A percentile compares a stretch with the other conserved stretches of the same genome.
phyloP scores from a whole-genome alignment of 768 basidiomycete species.

The Suillus lakei region DNA sequence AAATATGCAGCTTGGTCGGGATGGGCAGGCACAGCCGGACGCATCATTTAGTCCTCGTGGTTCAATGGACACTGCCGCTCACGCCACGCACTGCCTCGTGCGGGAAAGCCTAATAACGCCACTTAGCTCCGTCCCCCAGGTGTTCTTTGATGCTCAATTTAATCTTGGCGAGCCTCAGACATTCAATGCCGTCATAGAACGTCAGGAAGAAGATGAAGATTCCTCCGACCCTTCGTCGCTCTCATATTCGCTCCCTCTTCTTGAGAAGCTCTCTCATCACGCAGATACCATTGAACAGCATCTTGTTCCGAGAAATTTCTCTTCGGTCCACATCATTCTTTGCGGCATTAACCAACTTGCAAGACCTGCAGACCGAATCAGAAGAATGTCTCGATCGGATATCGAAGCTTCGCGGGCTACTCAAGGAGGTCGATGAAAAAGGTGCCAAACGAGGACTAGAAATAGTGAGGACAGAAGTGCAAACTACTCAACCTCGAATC shows the following conservation, averaged over 20 bases:
- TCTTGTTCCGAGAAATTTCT: constrained; percentile 90
- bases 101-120: constrained; percentile 60
- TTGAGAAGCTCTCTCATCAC: constrained; percentile 90
- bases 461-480: constrained; percentile 66
- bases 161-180: constrained; percentile 80
- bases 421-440: constrained; percentile 77
- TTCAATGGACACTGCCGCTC: constrained; percentile 13
- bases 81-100: constrained; percentile 37
- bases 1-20: constrained; percentile 37
- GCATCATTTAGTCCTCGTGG: constrained; percentile 13
- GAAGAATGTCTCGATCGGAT: constrained; percentile 81
- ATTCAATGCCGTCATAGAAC: constrained; percentile 78
- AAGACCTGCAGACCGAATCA: constrained; percentile 90
- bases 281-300: constrained; percentile 95
- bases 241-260: constrained; percentile 71
- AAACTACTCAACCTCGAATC: constrained; percentile 62
- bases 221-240: constrained; percentile 62
- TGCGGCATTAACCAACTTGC: constrained; percentile 91
- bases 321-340: constrained; percentile 94
- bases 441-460: constrained; percentile 82
- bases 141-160: constrained; percentile 83
- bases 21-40: constrained; percentile 36
- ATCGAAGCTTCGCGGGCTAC: constrained; percentile 66
- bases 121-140: constrained; percentile 73
- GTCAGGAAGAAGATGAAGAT: constrained; percentile 42